These are phyloP conservation scores for Primulina tabacum DNA, from an alignment of 257 asterid genomes.

Conservation along the genomic window DNA sequence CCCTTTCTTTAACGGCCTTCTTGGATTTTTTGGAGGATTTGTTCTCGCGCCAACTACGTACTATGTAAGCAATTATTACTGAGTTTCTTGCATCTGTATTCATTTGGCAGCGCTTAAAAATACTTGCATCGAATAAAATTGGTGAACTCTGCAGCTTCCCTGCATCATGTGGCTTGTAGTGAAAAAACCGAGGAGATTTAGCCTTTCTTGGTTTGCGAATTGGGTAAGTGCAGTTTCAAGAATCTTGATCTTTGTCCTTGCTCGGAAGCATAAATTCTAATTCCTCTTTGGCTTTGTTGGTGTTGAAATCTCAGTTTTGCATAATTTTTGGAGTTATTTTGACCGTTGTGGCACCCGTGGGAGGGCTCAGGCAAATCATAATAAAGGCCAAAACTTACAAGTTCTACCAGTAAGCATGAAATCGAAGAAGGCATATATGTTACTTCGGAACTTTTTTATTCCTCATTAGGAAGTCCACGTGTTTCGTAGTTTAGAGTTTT, in stretches of 20 bases:
- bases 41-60: slow-evolving; percentile 47
- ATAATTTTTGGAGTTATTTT: slow-evolving; percentile 40
- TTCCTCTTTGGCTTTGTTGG: not conserved
- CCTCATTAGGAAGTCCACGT: not conserved
- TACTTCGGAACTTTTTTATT: too few species aligned
- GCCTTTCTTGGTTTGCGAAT: slow-evolving; percentile 18
- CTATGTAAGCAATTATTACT: slow-evolving; percentile 21
- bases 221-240: slow-evolving; percentile 17
- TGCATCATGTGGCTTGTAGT: slow-evolving; percentile 24
- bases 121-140: not conserved
- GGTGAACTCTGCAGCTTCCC: slow-evolving; percentile 13
- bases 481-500: not conserved
- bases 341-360: slow-evolving; percentile 44
- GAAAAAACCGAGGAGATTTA: slow-evolving; percentile 9
- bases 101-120: not conserved
- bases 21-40: slow-evolving; percentile 44
- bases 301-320: slow-evolving; percentile 37
- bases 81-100: not conserved
- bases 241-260: not conserved
- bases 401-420: slow-evolving; percentile 32
- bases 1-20: slow-evolving; percentile 49
- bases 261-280: not conserved
- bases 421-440: not conserved
- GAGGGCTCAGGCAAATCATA: slow-evolving; percentile 50
- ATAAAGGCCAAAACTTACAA: slow-evolving; percentile 30